Conservation (phyloP, 495 filamentous ascomycete genomes). For the Neurospora intermedia region DNA sequence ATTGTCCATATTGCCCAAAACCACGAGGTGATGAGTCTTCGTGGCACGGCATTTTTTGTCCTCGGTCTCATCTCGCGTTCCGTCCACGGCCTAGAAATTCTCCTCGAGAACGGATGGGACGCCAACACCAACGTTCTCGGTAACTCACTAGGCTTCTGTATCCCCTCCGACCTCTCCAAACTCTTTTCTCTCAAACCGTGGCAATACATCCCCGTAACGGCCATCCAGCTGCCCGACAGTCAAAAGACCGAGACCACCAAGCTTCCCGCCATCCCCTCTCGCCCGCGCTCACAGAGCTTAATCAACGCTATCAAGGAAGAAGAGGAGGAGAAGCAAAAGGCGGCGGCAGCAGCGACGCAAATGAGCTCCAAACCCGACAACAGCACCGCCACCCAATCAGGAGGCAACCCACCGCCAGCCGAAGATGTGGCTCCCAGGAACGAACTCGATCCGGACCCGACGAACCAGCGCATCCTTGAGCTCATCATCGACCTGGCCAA, state of each 20-base stretch:
- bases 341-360: neutral
- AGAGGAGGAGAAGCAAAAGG: constrained; percentile 15
- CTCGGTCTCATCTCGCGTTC: constrained; percentile 87
- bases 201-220: constrained; percentile 33
- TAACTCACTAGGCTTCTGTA: constrained; percentile 72
- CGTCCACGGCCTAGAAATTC: constrained; percentile 80
- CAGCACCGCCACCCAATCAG: constrained; percentile 6
- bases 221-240: constrained; percentile 28
- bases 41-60: constrained; percentile 94
- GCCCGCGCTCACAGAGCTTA: constrained; percentile 22
- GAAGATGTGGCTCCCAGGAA: constrained; percentile 7
- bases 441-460: constrained; percentile 50
- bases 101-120: constrained; percentile 83
- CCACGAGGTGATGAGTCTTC: constrained; percentile 79
- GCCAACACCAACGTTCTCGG: constrained; percentile 77
- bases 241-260: constrained; percentile 32
- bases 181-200: constrained; percentile 53
- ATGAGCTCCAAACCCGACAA: neutral
- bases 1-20: constrained; percentile 79
- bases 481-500: constrained; percentile 81
- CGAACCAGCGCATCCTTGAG: constrained; percentile 63
- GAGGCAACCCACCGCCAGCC: neutral
- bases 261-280: constrained; percentile 21
- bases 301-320: constrained; percentile 24
- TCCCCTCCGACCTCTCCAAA: constrained; percentile 66